These are phyloP conservation scores for Phytophthora rubi DNA, from an alignment of 352 stramenopile genomes.

Conservation along the genomic window DNA sequence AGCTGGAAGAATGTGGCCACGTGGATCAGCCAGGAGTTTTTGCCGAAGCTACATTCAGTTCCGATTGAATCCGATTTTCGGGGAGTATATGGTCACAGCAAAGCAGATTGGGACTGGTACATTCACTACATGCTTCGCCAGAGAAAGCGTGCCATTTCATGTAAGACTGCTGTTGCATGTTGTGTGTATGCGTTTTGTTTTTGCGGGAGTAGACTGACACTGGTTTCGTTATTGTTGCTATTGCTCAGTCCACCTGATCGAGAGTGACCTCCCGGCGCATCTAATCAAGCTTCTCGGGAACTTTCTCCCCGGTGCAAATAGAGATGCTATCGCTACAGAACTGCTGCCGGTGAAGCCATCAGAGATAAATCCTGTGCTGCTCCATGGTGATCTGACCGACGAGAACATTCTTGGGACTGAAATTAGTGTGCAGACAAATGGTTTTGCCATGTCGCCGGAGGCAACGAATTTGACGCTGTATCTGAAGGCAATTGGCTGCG, in stretches of 20 bases:
- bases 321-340: conserved; percentile 35
- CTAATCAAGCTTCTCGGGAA: conserved; percentile 64
- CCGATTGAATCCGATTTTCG: conserved; percentile 47
- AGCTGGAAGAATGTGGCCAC: conserved; percentile 60
- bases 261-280: conserved; percentile 62
- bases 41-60: conserved; percentile 68
- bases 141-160: conserved; percentile 64
- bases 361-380: conserved; percentile 53
- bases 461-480: conserved; percentile 35
- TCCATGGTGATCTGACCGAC: conserved; percentile 87
- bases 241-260: conserved; percentile 63
- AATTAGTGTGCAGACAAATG: conserved; percentile 11
- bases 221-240: conserved; percentile 8
- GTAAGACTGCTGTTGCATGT: conserved; percentile 48
- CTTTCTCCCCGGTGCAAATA: conserved; percentile 55
- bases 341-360: conserved; percentile 47
- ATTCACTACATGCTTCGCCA: conserved; percentile 78
- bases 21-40: conserved; percentile 71
- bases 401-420: conserved; percentile 79
- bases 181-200: not conserved
- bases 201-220: not conserved
- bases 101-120: conserved; percentile 82
- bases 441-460: conserved; percentile 10
- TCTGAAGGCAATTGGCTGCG: conserved; percentile 52
- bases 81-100: conserved; percentile 70